These are phyloP conservation scores for Phialophora macrospora DNA, from an alignment of 2,329 filamentous ascomycete genomes.

Conservation along the genomic window DNA sequence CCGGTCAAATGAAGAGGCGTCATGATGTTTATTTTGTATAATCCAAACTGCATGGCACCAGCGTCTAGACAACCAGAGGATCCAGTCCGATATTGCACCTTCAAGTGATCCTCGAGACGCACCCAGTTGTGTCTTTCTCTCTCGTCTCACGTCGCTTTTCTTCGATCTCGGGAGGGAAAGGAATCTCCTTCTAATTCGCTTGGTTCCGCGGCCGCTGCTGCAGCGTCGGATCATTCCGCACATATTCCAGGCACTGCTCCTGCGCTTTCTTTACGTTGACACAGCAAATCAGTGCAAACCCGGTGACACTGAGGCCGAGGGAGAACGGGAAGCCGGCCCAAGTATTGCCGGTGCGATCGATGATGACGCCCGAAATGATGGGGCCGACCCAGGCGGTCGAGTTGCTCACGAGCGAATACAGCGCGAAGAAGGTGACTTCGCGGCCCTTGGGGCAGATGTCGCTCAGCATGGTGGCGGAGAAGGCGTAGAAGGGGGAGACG, in stretches of 20 bases:
- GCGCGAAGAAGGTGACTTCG: conserved; percentile 10
- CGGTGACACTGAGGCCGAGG: not conserved
- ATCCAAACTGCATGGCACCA: no score
- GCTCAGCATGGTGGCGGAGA: conserved; percentile 9
- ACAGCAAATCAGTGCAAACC: not conserved
- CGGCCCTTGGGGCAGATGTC: conserved; percentile 11
- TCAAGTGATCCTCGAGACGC: no score
- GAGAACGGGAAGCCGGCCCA: not conserved
- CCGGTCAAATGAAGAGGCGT: no score
- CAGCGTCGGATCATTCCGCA: no score
- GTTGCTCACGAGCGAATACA: conserved; percentile 11
- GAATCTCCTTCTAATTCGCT: no score
- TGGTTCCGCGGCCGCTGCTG: no score
- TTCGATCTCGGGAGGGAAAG: no score
- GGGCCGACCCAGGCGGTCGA: conserved; percentile 5
- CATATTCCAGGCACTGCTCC: not conserved
- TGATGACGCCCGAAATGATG: not conserved
- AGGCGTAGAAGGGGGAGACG: conserved; percentile 2
- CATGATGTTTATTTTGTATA: no score
- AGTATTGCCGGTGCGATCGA: not conserved
- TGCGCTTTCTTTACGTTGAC: not conserved
- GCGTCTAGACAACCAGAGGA: no score
- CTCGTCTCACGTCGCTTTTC: no score
- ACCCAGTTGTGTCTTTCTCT: no score
- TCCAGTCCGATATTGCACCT: no score